Percentiles rank a stretch among this genome's conserved stretches.
phyloP scores from a whole-genome alignment of 257 asterid species.

The Ophiorrhiza pumila region DNA sequence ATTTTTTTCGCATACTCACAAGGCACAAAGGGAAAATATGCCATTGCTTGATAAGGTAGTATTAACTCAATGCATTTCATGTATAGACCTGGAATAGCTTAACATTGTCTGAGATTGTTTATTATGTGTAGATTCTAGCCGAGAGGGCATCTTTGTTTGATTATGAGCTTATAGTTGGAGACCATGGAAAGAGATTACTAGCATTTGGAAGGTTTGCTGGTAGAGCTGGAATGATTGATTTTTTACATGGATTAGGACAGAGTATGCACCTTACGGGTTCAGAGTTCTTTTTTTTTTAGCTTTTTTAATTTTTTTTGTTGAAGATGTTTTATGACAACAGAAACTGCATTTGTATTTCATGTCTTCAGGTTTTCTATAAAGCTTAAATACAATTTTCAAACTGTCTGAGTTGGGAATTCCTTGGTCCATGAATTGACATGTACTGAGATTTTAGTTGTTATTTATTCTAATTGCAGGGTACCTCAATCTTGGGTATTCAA shows the following conservation, averaged over 20 bases:
- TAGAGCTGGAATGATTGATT: constrained; percentile 88
- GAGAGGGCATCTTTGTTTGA: constrained; percentile 81
- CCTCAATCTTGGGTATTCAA: constrained; percentile 89
- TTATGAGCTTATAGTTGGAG: constrained; percentile 91
- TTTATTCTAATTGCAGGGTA: constrained; percentile 50
- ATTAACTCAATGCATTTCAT: not conserved
- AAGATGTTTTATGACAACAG: not conserved
- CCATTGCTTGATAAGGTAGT: constrained; percentile 91
- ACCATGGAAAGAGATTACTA: constrained; percentile 74
- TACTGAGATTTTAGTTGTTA: not conserved
- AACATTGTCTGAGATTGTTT: not conserved
- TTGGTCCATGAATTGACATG: constrained; percentile 7
- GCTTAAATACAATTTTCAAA: not conserved
- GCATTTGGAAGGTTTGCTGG: constrained; percentile 97
- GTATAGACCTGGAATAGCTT: not conserved
- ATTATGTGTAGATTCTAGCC: constrained; percentile 52
- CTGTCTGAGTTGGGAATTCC: not conserved
- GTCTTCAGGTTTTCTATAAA: not conserved
- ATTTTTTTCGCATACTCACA: constrained; percentile 95
- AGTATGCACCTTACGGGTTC: constrained; percentile 36
- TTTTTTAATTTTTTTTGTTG: not conserved
- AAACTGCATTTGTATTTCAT: not conserved
- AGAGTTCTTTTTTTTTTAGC: not conserved
- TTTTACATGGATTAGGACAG: constrained; percentile 78
- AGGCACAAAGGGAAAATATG: constrained; percentile 93